Percentiles rank a stretch among this genome's conserved stretches.
Evolutionary conservation across 306 rosid species (phyloP).

Genomic region (Glycyrrhiza uralensis): DNA sequence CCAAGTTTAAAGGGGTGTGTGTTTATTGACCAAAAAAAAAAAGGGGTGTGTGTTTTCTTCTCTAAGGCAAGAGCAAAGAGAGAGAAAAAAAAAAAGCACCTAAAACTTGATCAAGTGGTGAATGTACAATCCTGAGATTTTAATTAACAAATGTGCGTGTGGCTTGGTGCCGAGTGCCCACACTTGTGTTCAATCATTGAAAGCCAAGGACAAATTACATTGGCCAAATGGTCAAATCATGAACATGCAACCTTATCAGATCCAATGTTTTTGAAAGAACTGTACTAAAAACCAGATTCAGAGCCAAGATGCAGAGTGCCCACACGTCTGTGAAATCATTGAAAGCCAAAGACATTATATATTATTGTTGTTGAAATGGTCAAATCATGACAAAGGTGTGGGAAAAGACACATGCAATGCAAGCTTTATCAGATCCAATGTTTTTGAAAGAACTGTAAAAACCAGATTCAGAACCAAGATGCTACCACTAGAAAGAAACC

Average conservation of each 20-base stretch:
- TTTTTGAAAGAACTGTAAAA: background rate
- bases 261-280: background rate
- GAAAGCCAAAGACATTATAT: too few species aligned
- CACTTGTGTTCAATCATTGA: slow-evolving; percentile 9
- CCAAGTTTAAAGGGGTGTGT: background rate
- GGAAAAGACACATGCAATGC: too few species aligned
- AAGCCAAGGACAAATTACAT: background rate
- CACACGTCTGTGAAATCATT: too few species aligned
- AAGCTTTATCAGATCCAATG: background rate
- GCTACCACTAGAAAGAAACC: background rate
- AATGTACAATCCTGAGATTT: background rate
- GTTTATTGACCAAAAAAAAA: too few species aligned
- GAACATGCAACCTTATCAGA: background rate
- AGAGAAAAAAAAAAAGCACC: background rate
- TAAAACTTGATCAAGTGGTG: background rate
- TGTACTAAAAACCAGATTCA: background rate
- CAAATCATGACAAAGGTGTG: too few species aligned
- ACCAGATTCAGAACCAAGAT: too few species aligned
- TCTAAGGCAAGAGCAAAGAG: background rate
- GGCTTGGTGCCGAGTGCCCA: slow-evolving; percentile 3
- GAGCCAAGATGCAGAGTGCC: background rate
- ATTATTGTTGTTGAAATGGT: too few species aligned
- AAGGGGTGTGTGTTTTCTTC: background rate
- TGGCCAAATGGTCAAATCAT: background rate
- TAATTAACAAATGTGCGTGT: background rate